Base-by-base conservation (phyloP, 495 filamentous ascomycete genomes). In the Lophiostoma macrostomum region DNA sequence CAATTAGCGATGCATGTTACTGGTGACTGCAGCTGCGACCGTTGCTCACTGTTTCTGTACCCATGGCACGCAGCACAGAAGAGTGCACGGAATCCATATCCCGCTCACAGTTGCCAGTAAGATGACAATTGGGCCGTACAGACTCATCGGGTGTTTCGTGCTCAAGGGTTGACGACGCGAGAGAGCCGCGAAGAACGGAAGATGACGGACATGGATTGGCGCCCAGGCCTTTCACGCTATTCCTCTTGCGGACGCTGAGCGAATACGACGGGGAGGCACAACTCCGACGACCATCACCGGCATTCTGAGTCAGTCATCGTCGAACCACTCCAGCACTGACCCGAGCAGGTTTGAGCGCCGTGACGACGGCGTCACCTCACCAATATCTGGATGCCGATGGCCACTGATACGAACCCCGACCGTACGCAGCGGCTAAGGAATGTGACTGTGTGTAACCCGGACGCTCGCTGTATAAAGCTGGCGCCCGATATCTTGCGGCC, bases 1-100 rank as follows among this genome's bases (percentile, higher is more conserved):
- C 76, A 62, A 0, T 85, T 82, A 58, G 87, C 79, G 50, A 29
- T n/a, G 38, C 23, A 90, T 36, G 25, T 81, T 80, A 63, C 91
- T 80, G 13, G 79, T 80, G 68, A 90, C 90, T 66, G 23, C 79
- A 80, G 53, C 85, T 90, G 11, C 8, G 28, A 53, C 59, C 28
- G 50, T 45, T 32, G 41, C 78, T 68, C 68, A 83, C 82, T 83
- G 77, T 62, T 79, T 70, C 60, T 86, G 82, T 27, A 83, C 70
- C 64, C 69, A 78, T 12, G 78, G 59, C 5, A 53, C 28, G 23
- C 53, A 56, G 20, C 53, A 58, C 2, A 63, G 44, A 19, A 63
- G 49, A n/a, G 52, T 58, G 5, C 48, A 41, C 19, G 48, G 54
- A 1, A 63, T 50, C 59, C 59, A 63, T 53, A 63, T 38, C 23